phyloP scores from a whole-genome alignment of 352 stramenopile species.

The Phytophthora sp. region DNA sequence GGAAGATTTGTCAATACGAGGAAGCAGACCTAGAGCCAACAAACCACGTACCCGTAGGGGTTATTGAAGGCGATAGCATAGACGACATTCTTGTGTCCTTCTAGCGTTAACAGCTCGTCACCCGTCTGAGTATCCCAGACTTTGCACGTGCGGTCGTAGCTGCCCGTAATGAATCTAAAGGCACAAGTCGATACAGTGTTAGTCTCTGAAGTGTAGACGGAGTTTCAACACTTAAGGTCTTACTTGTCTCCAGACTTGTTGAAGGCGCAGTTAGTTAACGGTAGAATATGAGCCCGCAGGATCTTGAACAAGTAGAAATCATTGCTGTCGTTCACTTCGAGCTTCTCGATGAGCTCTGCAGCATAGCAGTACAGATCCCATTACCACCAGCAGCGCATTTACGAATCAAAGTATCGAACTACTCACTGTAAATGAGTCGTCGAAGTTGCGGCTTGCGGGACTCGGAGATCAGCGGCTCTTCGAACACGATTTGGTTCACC shows the following conservation, averaged over 20 bases:
- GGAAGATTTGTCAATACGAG: no score
- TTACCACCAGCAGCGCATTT: no score
- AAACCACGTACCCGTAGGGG: constrained; percentile 84
- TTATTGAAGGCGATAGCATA: constrained; percentile 98
- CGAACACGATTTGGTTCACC: constrained; percentile 96
- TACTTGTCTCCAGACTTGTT: constrained; percentile 97
- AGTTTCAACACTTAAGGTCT: background rate
- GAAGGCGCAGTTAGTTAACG: constrained; percentile 96
- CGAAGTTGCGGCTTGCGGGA: constrained; percentile 94
- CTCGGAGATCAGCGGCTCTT: constrained; percentile 94
- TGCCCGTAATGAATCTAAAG: constrained; percentile 94
- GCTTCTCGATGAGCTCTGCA: constrained; percentile 94
- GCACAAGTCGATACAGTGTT: no score
- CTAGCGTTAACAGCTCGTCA: constrained; percentile 93
- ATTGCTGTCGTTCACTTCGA: constrained; percentile 93
- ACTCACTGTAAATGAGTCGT: constrained; percentile 92
- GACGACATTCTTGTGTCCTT: constrained; percentile 96
- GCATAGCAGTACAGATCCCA: no score
- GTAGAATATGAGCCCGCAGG: constrained; percentile 94
- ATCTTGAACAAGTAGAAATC: constrained; percentile 98
- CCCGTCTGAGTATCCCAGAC: constrained; percentile 96
- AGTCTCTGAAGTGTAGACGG: no score
- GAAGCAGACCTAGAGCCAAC: no score
- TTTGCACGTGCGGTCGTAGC: constrained; percentile 95
- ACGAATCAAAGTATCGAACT: no score